These are phyloP conservation scores for Dryas drummondii DNA, from an alignment of 306 rosid species.

Conservation along the genomic window DNA sequence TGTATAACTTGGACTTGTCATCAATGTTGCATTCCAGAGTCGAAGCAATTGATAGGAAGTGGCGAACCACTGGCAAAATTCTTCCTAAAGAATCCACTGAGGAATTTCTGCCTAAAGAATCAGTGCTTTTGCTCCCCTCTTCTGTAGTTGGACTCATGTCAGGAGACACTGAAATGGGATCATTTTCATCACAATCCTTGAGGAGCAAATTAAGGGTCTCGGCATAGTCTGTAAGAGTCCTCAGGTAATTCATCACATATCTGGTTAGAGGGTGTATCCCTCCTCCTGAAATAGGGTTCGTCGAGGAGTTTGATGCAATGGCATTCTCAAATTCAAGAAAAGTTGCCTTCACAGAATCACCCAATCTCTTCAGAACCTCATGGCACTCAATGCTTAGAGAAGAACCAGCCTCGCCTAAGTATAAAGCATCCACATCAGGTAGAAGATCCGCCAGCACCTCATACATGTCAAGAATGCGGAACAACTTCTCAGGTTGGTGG, in stretches of 20 bases:
- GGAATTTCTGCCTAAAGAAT: constrained; percentile 39
- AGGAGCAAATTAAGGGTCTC: constrained; percentile 66
- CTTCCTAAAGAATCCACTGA: constrained; percentile 47
- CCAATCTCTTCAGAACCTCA: constrained; percentile 69
- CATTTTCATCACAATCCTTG: constrained; percentile 47
- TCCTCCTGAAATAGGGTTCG: constrained; percentile 66
- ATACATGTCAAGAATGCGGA: constrained; percentile 85
- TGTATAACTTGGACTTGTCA: constrained; percentile 64
- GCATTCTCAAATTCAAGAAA: constrained; percentile 68
- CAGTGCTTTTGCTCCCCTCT: constrained; percentile 43
- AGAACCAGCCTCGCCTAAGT: constrained; percentile 67
- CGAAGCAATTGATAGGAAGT: constrained; percentile 56
- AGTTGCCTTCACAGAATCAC: constrained; percentile 68
- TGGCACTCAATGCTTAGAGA: constrained; percentile 62
- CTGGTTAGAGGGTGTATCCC: constrained; percentile 81
- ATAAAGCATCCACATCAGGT: constrained; percentile 62
- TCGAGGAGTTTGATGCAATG: constrained; percentile 63
- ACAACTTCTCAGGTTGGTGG: constrained; percentile 80
- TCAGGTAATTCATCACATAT: constrained; percentile 86
- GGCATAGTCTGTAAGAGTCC: constrained; percentile 65
- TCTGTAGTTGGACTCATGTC: constrained; percentile 51
- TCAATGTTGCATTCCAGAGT: constrained; percentile 75
- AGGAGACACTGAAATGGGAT: constrained; percentile 47
- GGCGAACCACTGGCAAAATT: constrained; percentile 55
- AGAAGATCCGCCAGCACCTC: constrained; percentile 75